Conservation (phyloP, 2,329 filamentous ascomycete species). For the Fusarium lyarnte region DNA sequence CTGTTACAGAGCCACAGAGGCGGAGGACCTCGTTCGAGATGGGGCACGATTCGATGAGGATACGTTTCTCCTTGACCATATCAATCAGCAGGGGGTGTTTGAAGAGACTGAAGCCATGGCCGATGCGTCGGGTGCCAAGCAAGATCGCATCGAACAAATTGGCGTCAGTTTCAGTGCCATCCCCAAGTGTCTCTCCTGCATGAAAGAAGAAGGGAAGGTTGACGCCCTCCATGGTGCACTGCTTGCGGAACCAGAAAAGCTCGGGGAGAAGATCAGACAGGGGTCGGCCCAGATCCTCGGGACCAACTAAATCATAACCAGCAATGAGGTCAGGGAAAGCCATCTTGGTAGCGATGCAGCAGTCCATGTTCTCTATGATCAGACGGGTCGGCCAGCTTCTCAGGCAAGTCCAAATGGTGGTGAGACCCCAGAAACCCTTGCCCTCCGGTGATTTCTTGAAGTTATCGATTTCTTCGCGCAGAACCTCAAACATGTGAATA, state of each 20-base stretch:
- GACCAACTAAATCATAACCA: constrained; percentile 90
- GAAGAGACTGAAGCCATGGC: constrained; percentile 87
- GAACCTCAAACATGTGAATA: constrained; percentile 73
- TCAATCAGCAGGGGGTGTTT: constrained; percentile 92
- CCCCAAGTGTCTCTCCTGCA: constrained; percentile 85
- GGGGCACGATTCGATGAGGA: constrained; percentile 89
- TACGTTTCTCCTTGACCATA: constrained; percentile 87
- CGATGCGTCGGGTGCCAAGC: constrained; percentile 87
- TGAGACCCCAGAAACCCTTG: constrained; percentile 81
- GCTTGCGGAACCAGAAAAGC: constrained; percentile 92
- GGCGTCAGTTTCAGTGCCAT: constrained; percentile 75
- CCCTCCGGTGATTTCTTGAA: constrained; percentile 80
- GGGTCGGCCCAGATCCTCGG: constrained; percentile 82
- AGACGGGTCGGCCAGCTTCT: constrained; percentile 70
- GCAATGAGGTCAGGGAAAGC: constrained; percentile 81
- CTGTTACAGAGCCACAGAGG: constrained; percentile 78
- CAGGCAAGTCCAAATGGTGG: constrained; percentile 85
- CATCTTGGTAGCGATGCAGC: constrained; percentile 84
- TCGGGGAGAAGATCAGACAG: constrained; percentile 82
- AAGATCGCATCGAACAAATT: constrained; percentile 92
- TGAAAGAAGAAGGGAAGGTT: constrained; percentile 96
- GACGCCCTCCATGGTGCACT: constrained; percentile 79
- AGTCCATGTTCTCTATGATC: constrained; percentile 84
- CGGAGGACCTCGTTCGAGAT: constrained; percentile 90
- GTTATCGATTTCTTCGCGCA: constrained; percentile 79